phyloP scores from a whole-genome alignment of 768 basidiomycete genomes.

The Lactarius akahatsu region DNA sequence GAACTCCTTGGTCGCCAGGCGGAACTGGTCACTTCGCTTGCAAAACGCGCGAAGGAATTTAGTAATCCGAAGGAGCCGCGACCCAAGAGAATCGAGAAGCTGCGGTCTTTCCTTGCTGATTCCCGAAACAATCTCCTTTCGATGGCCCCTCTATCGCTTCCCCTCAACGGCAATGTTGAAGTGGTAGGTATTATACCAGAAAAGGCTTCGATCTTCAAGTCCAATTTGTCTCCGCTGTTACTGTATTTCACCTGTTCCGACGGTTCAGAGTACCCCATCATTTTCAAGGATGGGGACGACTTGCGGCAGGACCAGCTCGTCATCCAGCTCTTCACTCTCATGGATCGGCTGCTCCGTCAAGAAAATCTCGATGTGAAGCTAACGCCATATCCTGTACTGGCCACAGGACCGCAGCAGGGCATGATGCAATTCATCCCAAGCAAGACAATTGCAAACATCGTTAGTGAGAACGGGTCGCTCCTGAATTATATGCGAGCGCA shows the following conservation, averaged over 20 bases:
- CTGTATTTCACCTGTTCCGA: constrained; percentile 87
- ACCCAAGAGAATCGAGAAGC: constrained; percentile 96
- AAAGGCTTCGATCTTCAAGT: constrained; percentile 95
- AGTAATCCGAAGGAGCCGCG: constrained; percentile 89
- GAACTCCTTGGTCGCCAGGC: constrained; percentile 92
- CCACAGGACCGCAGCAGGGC: constrained; percentile 88
- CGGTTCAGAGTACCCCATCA: constrained; percentile 86
- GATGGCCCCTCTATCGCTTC: constrained; percentile 81
- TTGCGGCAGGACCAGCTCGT: constrained; percentile 98
- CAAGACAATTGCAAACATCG: constrained; percentile 93
- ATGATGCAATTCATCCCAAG: constrained; percentile 97
- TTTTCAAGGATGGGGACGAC: constrained; percentile 99
- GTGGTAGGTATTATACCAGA: constrained; percentile 88
- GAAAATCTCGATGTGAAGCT: constrained; percentile 94
- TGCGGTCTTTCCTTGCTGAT: constrained; percentile 82
- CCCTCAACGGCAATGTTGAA: constrained; percentile 83
- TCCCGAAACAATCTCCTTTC: constrained; percentile 79
- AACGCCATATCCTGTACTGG: constrained; percentile 89
- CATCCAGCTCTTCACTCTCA: constrained; percentile 96
- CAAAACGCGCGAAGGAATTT: constrained; percentile 82
- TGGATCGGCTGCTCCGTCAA: constrained; percentile 90
- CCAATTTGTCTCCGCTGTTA: constrained; percentile 88
- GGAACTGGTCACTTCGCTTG: constrained; percentile 81
- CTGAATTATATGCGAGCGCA: constrained; percentile 84
- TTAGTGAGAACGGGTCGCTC: constrained; percentile 85